Evolutionary conservation across 139 green algal genomes (phyloP), one percentile per base, ranked within the genome.

Genomic region (Deuterostichococcus epilithicus): DNA sequence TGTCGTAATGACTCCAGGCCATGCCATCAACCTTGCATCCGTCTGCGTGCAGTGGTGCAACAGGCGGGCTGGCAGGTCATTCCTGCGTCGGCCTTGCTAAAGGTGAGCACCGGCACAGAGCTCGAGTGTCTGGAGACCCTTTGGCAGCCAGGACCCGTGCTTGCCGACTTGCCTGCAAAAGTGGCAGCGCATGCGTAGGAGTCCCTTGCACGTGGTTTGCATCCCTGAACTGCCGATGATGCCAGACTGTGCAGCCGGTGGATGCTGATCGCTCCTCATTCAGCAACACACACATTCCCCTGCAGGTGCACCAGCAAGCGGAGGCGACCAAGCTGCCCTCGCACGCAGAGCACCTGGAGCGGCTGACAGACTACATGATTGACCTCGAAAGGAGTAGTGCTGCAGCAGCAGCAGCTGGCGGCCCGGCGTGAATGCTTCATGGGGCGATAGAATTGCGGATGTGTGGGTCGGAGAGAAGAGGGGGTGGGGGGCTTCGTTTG

Each of bases 61-160:
- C 45, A 25, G 5, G 63, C 71, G 1, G 83, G 83, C 34, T 87
- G 83, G 83, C 47, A 72, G 36, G 69, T 77, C 34, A 52, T 82
- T 34, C 73, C 69, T 45, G 78, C 70, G 52, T 69, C 34, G 25
- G 72, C 33, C 33, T 70, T 82, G 72, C 76, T 78, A 36, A 69
- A 36, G 22, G 67, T 63, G 52, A 5, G 52, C 20, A 63, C 52
- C 52, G 8, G 42, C 42, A 52, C 42, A 13, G 42, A 8, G 42
- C 13, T 13, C 13, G 42, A 52, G 8, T 23, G 8, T 52, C 42
- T 52, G 42, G 8, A 23, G n/a, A n/a, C n/a, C n/a, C n/a, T n/a
- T n/a, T n/a, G n/a, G 8, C 42, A 52, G 13, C 13, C 42, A 52
- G 8, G 13, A 13, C 42, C 13, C 8, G 13, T 52, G 42, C 42